Base-by-base conservation (phyloP, 495 filamentous ascomycete species). In the Penicillium verhagenii region DNA sequence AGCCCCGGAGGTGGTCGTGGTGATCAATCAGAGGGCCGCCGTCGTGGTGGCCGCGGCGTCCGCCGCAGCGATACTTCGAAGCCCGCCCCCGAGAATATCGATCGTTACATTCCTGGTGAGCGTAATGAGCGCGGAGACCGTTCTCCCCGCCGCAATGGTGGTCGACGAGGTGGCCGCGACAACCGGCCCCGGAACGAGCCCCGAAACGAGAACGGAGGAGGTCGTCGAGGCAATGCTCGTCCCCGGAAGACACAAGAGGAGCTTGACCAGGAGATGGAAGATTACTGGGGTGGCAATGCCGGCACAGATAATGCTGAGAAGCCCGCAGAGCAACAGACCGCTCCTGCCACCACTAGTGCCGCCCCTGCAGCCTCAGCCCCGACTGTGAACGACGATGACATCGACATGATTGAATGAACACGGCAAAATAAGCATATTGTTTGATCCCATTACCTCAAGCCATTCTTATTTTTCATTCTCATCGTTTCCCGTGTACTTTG, bases 231-330 rank as follows among this genome's bases (percentile, higher is more conserved):
- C 52, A 83, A 84, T 39, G 76, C 70, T 23, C 80, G 93, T 47
- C 87, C 86, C 2, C 87, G 83, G 67, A 96, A 96, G 82, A 96
- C 92, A 6, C 88, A 91, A 47, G 90, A 95, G 60, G 89, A 97
- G 65, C 76, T 97, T 35, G 93, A 97, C 65, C 86, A 88, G 31
- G 93, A 97, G 75, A 97, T 97, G 93, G 92, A 85, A 29, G 90
- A 96, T 64, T 97, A 97, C 72, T 97, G 89, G 77, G 79, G 81
- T 31, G 67, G 68, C 18, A 73, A 70, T 20, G 68, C 64, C n/a
- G 67, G 61, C 42, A 61, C 63, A 16, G 70, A 57, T 21, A 50
- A 64, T 38, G 60, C 64, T 18, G 68, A 63, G 4, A 60, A 66
- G 35, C 64, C 58, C 40, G 44, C 46, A 31, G 48, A 11, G 35